Evolutionary conservation across 176 grass and related monocot genomes (phyloP).

Genomic region (Phoenix dactylifera): DNA sequence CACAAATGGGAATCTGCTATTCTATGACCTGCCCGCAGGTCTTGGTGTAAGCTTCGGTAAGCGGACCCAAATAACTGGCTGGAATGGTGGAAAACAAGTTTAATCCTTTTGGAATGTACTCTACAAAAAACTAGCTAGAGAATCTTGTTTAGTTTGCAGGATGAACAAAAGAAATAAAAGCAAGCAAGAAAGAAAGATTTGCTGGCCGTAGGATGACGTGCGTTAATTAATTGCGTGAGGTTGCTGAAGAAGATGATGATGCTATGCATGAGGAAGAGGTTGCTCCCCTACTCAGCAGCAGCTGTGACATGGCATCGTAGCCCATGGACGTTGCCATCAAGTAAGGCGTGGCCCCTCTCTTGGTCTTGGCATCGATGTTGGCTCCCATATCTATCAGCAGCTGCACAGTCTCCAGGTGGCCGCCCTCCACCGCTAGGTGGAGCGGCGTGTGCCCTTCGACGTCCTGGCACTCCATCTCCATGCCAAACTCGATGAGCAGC

Average conservation of each 20-base stretch:
- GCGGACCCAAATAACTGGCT: too few species aligned
- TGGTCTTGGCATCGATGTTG: slow-evolving; percentile 51
- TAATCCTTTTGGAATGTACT: too few species aligned
- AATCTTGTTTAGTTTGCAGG: too few species aligned
- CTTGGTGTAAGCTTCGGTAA: too few species aligned
- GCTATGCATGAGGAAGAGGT: slow-evolving; percentile 30
- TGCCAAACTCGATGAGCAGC: slow-evolving; percentile 52
- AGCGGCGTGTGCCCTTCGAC: slow-evolving; percentile 69
- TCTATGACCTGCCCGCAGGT: too few species aligned
- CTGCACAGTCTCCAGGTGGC: slow-evolving; percentile 51
- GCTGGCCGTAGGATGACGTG: too few species aligned
- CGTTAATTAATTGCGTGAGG: slow-evolving; percentile 38
- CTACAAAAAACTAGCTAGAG: too few species aligned
- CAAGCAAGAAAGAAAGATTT: too few species aligned
- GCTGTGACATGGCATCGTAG: slow-evolving; percentile 43
- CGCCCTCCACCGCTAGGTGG: slow-evolving; percentile 75
- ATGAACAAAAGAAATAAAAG: too few species aligned
- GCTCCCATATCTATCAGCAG: slow-evolving; percentile 69
- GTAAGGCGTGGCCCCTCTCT: slow-evolving; percentile 56
- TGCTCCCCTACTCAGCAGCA: slow-evolving; percentile 43
- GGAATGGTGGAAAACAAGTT: too few species aligned
- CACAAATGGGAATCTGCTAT: too few species aligned
- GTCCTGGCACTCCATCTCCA: slow-evolving; percentile 71
- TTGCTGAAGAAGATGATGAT: slow-evolving; percentile 49
- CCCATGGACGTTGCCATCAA: slow-evolving; percentile 55